These are phyloP conservation scores for Penicillium coprophilum DNA, from an alignment of 495 filamentous ascomycete genomes.

Conservation along the genomic window DNA sequence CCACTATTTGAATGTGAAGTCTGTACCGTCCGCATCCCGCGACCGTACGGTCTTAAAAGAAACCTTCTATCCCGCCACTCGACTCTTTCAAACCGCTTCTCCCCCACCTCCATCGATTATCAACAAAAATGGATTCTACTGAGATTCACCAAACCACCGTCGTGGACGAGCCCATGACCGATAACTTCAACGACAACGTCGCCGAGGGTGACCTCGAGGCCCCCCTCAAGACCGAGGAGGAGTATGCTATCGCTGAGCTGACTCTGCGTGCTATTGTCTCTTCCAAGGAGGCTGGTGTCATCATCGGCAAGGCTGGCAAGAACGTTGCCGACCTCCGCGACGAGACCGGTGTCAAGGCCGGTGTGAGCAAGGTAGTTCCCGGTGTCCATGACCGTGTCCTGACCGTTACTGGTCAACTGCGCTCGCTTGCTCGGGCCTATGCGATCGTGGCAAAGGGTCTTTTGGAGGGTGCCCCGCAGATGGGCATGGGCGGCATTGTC, in stretches of 20 bases:
- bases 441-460: slow-evolving; percentile 87
- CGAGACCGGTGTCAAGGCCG: slow-evolving; percentile 95
- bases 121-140: slow-evolving; percentile 45
- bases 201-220: slow-evolving; percentile 65
- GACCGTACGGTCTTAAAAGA: slow-evolving; percentile 20
- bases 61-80: slow-evolving; percentile 14
- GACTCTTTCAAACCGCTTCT: slow-evolving; percentile 10
- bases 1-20: slow-evolving; percentile 2
- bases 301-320: slow-evolving; percentile 97
- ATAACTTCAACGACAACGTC: slow-evolving; percentile 48
- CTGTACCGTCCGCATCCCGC: slow-evolving; percentile 10
- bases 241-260: slow-evolving; percentile 86
- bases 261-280: slow-evolving; percentile 97
- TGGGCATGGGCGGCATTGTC: slow-evolving; percentile 90
- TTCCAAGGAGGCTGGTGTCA: slow-evolving; percentile 96
- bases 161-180: slow-evolving; percentile 47
- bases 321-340: slow-evolving; percentile 97
- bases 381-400: slow-evolving; percentile 96
- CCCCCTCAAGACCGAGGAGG: slow-evolving; percentile 85
- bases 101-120: slow-evolving; percentile 1
- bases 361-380: slow-evolving; percentile 97
- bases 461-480: slow-evolving; percentile 86
- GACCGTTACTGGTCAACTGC: slow-evolving; percentile 85
- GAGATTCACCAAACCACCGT: slow-evolving; percentile 47
- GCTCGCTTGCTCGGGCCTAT: slow-evolving; percentile 86